A percentile compares a stretch with the other conserved stretches of the same genome.
Evolutionary conservation across 1,284 basidiomycete genomes (phyloP).

Genomic region (Ceratobasidium sp.): DNA sequence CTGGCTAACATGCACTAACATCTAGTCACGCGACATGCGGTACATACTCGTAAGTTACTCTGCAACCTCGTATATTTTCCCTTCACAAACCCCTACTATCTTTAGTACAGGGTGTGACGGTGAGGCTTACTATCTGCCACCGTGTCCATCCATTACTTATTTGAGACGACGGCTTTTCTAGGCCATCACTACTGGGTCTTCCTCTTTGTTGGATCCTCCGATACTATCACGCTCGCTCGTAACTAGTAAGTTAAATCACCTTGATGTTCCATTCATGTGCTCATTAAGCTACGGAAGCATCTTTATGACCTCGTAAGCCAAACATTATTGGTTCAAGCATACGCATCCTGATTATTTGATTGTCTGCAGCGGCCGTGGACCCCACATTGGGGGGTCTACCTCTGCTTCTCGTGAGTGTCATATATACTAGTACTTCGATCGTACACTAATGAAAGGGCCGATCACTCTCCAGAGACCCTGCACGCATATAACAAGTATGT

Average conservation of each 20-base stretch:
- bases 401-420: constrained; percentile 18
- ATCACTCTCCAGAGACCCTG: background rate
- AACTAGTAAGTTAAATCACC: constrained; percentile 32
- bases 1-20: background rate
- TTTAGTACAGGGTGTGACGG: constrained; percentile 18
- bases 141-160: background rate
- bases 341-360: background rate
- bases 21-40: background rate
- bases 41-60: constrained; percentile 43
- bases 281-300: background rate
- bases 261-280: background rate
- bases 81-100: too few relatives aligned
- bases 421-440: background rate
- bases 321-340: background rate
- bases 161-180: background rate
- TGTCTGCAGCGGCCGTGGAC: constrained; percentile 30
- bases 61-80: background rate
- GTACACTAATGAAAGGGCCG: background rate
- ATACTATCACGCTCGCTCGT: constrained; percentile 29
- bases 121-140: background rate
- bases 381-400: constrained; percentile 37
- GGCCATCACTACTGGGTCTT: constrained; percentile 34
- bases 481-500: constrained; percentile 41
- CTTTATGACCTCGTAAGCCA: constrained; percentile 11
- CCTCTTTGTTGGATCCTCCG: constrained; percentile 23